These are phyloP conservation scores for Colletotrichum sp. DNA, from an alignment of 2,329 filamentous ascomycete genomes.

Conservation along the genomic window DNA sequence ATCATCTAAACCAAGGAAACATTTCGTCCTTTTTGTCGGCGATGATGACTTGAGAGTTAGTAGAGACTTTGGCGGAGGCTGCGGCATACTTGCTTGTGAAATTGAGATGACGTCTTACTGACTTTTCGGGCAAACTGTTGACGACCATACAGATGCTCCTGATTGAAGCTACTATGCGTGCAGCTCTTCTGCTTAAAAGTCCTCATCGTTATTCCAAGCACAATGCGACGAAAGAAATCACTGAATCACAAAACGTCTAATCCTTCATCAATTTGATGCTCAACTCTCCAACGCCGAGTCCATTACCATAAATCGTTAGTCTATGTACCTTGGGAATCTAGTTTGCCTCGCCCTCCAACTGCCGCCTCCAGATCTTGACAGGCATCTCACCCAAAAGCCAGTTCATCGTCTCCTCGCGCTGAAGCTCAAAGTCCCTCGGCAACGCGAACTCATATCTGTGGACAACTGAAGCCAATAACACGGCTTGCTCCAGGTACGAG, in stretches of 20 bases:
- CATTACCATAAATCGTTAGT: not conserved
- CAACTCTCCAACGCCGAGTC: not conserved
- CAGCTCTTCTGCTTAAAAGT: not conserved
- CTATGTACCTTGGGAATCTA: not conserved
- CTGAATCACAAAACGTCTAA: not conserved
- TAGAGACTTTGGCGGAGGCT: not conserved
- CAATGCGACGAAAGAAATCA: not conserved
- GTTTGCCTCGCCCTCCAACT: not conserved
- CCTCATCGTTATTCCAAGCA: not conserved
- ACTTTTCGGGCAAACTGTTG: not conserved
- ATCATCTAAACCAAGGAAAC: not conserved
- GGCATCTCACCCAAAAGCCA: slow-evolving; percentile 17
- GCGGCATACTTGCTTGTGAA: not conserved
- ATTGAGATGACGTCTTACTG: fast-evolving
- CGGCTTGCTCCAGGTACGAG: slow-evolving; percentile 49
- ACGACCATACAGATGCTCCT: not conserved
- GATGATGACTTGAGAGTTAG: not conserved
- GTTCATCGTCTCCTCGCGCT: slow-evolving; percentile 13
- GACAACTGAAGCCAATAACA: slow-evolving; percentile 46
- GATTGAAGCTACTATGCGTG: not conserved
- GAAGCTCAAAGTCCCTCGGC: slow-evolving; percentile 8
- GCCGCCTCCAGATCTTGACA: slow-evolving; percentile 8
- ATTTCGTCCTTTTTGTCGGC: too few species aligned
- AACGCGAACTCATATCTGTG: slow-evolving; percentile 46
- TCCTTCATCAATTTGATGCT: not conserved